Evolutionary conservation across 1,284 basidiomycete genomes (phyloP).

Genomic region (Cutaneotrichosporon sp.): DNA sequence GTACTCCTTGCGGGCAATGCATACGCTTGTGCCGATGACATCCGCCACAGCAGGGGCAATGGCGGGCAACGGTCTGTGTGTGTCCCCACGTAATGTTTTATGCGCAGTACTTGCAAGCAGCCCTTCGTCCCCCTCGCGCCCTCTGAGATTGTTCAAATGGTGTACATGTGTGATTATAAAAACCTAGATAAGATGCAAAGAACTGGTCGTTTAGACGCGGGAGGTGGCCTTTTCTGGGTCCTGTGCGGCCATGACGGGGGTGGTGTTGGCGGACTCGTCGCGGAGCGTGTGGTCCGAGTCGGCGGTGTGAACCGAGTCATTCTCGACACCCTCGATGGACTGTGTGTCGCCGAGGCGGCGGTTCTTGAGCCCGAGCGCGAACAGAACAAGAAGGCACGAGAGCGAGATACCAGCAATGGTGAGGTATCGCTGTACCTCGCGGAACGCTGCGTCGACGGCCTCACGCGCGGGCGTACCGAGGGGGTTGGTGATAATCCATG

Average conservation of each 20-base stretch:
- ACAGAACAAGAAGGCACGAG: conserved; percentile 24
- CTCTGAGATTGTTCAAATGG: too few species aligned
- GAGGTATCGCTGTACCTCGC: conserved; percentile 36
- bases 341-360: conserved; percentile 35
- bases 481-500: conserved; percentile 33
- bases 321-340: conserved; percentile 28
- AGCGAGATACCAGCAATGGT: conserved; percentile 42
- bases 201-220: too few species aligned
- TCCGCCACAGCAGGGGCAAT: too few species aligned
- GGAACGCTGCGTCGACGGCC: conserved; percentile 35
- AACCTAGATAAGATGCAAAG: too few species aligned
- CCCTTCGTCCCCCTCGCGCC: too few species aligned
- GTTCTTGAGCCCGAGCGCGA: conserved; percentile 28
- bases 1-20: too few species aligned
- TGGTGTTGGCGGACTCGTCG: not conserved
- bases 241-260: not conserved
- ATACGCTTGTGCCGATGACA: too few species aligned
- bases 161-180: too few species aligned
- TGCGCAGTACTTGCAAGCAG: too few species aligned
- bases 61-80: too few species aligned
- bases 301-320: not conserved
- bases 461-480: conserved; percentile 41
- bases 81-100: too few species aligned
- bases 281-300: not conserved
- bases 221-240: too few species aligned